Evolutionary conservation across 2,329 filamentous ascomycete genomes (phyloP).

Genomic region (Sporothrix brasiliensis): DNA sequence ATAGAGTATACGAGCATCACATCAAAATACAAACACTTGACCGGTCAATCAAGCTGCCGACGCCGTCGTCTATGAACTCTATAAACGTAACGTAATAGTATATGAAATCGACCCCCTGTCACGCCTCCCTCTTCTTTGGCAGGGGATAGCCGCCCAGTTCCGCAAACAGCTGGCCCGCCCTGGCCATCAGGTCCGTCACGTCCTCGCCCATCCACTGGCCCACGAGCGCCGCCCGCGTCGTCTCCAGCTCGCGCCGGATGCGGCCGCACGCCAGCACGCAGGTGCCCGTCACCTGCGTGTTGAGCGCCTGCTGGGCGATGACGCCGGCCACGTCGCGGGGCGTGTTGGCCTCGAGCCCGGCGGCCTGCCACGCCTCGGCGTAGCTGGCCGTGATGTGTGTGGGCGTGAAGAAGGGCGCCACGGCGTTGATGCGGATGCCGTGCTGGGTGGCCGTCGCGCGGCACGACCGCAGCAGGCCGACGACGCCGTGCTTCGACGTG

Average conservation of each 20-base stretch:
- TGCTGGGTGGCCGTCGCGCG: constrained; percentile 39
- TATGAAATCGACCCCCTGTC: not conserved
- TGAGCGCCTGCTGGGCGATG: constrained; percentile 44
- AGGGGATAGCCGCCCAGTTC: constrained; percentile 44
- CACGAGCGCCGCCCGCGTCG: constrained; percentile 38
- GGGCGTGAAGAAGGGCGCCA: constrained; percentile 51
- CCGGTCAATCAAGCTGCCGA: not conserved
- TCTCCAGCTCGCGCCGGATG: constrained; percentile 42
- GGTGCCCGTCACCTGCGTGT: constrained; percentile 40
- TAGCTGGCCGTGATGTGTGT: constrained; percentile 49
- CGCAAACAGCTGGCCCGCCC: constrained; percentile 43
- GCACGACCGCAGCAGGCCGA: constrained; percentile 34
- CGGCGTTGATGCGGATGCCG: constrained; percentile 46
- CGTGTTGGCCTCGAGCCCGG: constrained; percentile 47
- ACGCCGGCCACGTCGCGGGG: constrained; percentile 46
- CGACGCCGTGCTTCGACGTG: constrained; percentile 36
- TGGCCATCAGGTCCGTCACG: constrained; percentile 41
- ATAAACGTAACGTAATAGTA: not conserved
- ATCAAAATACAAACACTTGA: constrained; percentile 17
- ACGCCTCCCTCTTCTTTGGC: constrained; percentile 34
- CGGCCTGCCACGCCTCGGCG: constrained; percentile 43
- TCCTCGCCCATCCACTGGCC: constrained; percentile 43
- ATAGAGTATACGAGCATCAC: constrained; percentile 19
- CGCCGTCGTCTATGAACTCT: not conserved
- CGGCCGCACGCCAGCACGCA: constrained; percentile 41